Base-by-base conservation (phyloP, 163 green algal species). In the Scenedesmus sp. region DNA sequence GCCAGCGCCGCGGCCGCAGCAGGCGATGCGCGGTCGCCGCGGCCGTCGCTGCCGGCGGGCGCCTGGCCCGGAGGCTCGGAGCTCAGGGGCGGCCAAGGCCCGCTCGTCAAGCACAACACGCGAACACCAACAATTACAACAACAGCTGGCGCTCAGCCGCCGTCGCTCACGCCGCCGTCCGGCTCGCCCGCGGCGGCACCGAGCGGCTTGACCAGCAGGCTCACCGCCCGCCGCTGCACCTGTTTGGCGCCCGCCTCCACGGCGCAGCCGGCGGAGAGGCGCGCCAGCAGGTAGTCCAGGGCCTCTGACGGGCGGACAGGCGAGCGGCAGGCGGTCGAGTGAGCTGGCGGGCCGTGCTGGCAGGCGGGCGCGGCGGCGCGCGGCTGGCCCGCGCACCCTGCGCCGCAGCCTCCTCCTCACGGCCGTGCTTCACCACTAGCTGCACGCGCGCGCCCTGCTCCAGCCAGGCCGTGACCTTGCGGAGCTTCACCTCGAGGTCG, bases 401-500 rank as follows among this genome's bases (percentile, higher is more conserved):
- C 63, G 67, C 67, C 51, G 67, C 67, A 18, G 31, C 51, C 34
- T 64, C 29, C 56, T 76, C 47, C 4, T 76, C 67, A 2, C 51
- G 63, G 24, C 51, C 18, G 20, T 76, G 51, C 67, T 76, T 76
- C 17, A 76, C 67, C 15, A 62, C 56, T 50, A 76, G 33, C 51
- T 76, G 67, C 1, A 76, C 67, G 22, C 51, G 48, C 20, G 39
- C 42, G 31, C 66, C 66, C 6, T 34, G 17, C 3, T 74, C 47
- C 47, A 74, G 33, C 28, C 51, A 63, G 29, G 15, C 47, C 15
- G 53, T 2, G 2, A 74, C 65, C n/a, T 48, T 74, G n/a, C 47
- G 44, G 31, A 76, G 22, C 67, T 76, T 76, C 22, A 65, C 31
- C 24, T 76, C 67, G 15, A 76, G 51, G 34, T 76, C 67, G 39